These are phyloP conservation scores for Vaccinium macrocarpon DNA, from an alignment of 148 eudicot species.

Conservation along the genomic window DNA sequence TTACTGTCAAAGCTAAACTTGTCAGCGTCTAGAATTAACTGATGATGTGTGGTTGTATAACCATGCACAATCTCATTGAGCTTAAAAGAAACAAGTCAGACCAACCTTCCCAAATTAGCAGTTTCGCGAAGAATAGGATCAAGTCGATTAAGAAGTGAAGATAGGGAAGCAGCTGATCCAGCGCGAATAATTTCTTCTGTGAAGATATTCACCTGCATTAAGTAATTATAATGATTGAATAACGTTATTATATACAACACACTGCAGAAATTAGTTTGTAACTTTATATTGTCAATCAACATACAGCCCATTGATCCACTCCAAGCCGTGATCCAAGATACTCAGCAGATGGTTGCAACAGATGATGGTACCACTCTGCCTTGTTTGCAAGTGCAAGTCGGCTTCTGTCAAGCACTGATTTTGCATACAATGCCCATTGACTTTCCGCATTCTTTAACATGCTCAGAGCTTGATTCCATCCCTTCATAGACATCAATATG, in stretches of 20 bases:
- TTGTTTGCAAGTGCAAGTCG: conserved; percentile 87
- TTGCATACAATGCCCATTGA: conserved; percentile 89
- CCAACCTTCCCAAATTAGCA: conserved; percentile 91
- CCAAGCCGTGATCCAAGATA: conserved; percentile 89
- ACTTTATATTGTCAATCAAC: conserved; percentile 25
- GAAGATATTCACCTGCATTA: conserved; percentile 78
- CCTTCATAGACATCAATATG: conserved; percentile 40
- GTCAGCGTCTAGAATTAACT: not conserved
- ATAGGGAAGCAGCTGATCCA: conserved; percentile 95
- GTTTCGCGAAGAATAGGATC: conserved; percentile 91
- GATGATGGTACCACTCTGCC: conserved; percentile 78
- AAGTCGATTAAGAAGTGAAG: conserved; percentile 85
- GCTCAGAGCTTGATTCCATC: conserved; percentile 73
- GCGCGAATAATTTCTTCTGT: conserved; percentile 96
- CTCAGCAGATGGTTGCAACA: conserved; percentile 96
- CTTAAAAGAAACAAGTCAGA: not conserved
- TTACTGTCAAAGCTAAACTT: not conserved
- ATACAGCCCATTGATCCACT: conserved; percentile 91
- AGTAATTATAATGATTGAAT: conserved; percentile 15
- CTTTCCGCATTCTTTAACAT: conserved; percentile 61
- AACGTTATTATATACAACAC: not conserved
- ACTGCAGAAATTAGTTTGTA: not conserved
- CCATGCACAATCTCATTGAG: not conserved
- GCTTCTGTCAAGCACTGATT: conserved; percentile 93
- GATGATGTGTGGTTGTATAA: not conserved